Evolutionary conservation across 1,284 basidiomycete genomes (phyloP).

Genomic region (Meripilus lineatus): DNA sequence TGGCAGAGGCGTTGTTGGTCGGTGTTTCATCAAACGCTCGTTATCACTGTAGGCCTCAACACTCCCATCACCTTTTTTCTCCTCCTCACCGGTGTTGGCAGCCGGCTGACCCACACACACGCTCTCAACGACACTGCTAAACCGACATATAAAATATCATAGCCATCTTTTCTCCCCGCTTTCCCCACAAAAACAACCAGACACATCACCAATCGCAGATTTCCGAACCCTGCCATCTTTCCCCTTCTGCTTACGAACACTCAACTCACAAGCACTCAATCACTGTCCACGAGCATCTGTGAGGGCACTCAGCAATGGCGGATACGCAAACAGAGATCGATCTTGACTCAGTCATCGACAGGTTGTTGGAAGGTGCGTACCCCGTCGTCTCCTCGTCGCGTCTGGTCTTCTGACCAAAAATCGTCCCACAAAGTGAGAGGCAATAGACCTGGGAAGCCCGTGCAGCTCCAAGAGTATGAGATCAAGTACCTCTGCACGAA

Average conservation of each 20-base stretch:
- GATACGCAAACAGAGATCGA: slow-evolving; percentile 84
- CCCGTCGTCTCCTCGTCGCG: neutral
- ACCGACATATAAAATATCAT: slow-evolving; percentile 6
- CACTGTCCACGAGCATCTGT: slow-evolving; percentile 20
- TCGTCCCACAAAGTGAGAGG: slow-evolving; percentile 66
- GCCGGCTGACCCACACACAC: slow-evolving; percentile 26
- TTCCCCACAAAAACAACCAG: neutral
- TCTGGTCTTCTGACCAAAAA: slow-evolving; percentile 11
- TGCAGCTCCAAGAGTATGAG: slow-evolving; percentile 92
- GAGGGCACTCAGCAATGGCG: slow-evolving; percentile 40
- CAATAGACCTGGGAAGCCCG: slow-evolving; percentile 90
- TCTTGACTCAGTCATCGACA: slow-evolving; percentile 97
- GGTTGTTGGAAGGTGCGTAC: slow-evolving; percentile 86
- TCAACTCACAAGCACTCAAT: slow-evolving; percentile 24
- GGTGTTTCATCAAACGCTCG: slow-evolving; percentile 21
- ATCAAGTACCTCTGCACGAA: slow-evolving; percentile 95
- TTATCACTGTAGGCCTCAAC: slow-evolving; percentile 25
- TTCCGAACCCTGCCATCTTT: slow-evolving; percentile 16
- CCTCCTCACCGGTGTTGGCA: slow-evolving; percentile 21
- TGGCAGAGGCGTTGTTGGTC: too few species aligned
- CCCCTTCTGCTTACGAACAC: slow-evolving; percentile 21
- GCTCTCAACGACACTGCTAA: slow-evolving; percentile 8
- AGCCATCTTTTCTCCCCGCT: slow-evolving; percentile 4
- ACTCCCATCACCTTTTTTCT: slow-evolving; percentile 25
- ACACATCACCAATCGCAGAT: neutral